Percentiles rank a stretch among this genome's conserved stretches.
These are phyloP conservation scores for Rutidosis leptorrhynchoides DNA, from an alignment of 129 eudicot species.

Conservation along the genomic window DNA sequence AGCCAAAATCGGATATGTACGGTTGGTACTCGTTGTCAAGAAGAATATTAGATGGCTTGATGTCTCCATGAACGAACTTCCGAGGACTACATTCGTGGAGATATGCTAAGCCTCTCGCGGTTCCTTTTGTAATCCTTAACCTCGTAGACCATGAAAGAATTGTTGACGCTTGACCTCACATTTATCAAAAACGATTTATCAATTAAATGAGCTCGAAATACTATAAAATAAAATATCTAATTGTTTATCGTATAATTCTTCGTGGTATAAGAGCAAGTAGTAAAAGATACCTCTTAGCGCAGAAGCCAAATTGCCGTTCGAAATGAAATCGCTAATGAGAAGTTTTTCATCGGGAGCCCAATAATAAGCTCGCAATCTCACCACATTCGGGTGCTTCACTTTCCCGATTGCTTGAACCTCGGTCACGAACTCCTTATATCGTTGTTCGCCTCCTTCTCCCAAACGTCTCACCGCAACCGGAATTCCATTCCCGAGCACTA, in stretches of 20 bases:
- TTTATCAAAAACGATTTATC: background rate
- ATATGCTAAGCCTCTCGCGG: slow-evolving; percentile 88
- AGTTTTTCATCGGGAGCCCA: slow-evolving; percentile 99
- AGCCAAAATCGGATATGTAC: slow-evolving; percentile 82
- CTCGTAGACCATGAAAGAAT: slow-evolving; percentile 71
- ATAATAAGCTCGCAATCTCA: slow-evolving; percentile 87
- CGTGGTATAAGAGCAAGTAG: background rate
- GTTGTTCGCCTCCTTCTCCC: slow-evolving; percentile 96
- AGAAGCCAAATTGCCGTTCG: slow-evolving; percentile 86
- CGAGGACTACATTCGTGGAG: slow-evolving; percentile 98
- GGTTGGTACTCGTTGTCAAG: slow-evolving; percentile 78
- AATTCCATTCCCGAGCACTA: slow-evolving; percentile 84
- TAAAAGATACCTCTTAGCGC: slow-evolving; percentile 62
- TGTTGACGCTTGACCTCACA: slow-evolving; percentile 58
- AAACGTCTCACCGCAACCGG: slow-evolving; percentile 95
- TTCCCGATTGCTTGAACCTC: slow-evolving; percentile 88
- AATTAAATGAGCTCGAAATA: background rate
- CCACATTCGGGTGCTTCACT: slow-evolving; percentile 92
- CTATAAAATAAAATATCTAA: background rate
- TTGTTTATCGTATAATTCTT: background rate
- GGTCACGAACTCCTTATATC: slow-evolving; percentile 83
- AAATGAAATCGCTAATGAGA: slow-evolving; percentile 84
- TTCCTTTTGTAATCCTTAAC: slow-evolving; percentile 74
- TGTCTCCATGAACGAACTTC: slow-evolving; percentile 93
- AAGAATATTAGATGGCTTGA: slow-evolving; percentile 91